Evolutionary conservation across 257 asterid genomes (phyloP), one percentile per base, ranked within the genome.

Genomic region (Datura wrightii): DNA sequence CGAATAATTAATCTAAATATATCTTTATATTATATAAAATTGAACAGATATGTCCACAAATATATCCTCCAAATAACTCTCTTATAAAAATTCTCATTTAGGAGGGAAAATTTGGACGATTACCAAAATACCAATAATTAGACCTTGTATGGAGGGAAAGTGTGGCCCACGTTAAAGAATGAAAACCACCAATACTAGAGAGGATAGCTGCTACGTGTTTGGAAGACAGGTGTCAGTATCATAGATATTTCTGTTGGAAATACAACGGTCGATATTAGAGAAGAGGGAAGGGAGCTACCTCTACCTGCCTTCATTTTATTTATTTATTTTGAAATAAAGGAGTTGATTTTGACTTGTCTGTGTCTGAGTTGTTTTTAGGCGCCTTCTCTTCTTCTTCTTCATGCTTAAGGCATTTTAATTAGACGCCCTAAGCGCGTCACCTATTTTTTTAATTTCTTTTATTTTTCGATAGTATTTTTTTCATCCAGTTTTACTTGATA

Each of bases 161-260:
- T 48, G 59, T 31, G 83, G 48, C 19, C 80, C 80, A 62, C 60
- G 79, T 53, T 71, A 50, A 15, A 24, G 7, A 31, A 24, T 24
- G 31, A 24, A 24, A 42, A 84, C 79, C 72, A 79, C 85, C 90
- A 90, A 87, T 89, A 87, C 89, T 89, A 46, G 90, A 89, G 92
- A 83, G 85, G 48, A 83, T 84, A 84, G 91, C 80, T 24, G 84
- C 89, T 89, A 90, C 89, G 90, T 87, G 80, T 18, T 84, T 69
- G 44, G 4, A 18, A 14, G 67, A 54, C 41, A 19, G 11, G 59
- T 3, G 42, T 18, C n/a, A 2, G 34, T 78, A 86, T 86, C 88
- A 0, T 6, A 66, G 37, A 18, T 7, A 53, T 50, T 8, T 74
- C 1, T 24, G 6, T 69, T 59, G 19, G 6, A 9, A 48, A 87